Base-by-base conservation (phyloP, 202 grass and related monocot species). In the Panicum virgatum region DNA sequence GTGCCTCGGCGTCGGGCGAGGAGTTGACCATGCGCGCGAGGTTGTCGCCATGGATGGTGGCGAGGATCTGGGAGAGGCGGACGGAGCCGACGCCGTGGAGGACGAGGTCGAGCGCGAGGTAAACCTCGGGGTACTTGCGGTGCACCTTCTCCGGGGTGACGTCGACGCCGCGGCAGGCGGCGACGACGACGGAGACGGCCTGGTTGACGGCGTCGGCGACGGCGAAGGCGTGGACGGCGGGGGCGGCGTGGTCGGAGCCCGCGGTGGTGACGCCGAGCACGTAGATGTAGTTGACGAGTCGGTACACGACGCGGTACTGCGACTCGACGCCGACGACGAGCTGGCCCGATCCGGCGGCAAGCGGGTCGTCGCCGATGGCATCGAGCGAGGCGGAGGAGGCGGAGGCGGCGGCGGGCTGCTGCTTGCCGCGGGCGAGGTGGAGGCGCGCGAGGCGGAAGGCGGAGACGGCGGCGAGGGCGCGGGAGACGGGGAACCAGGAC, bases 251-350 rank as follows among this genome's bases (percentile, higher is more conserved):
- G 80, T 96, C 92, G 77, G 92, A 86, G 45, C 69, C 69, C 2
- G 93, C 85, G 80, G 92, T 96, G 62, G 96, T 98, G 52, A 98
- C 80, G 47, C 96, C 92, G 27, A 98, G 92, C 62, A 98, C 92
- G 78, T 98, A 98, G 70, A 98, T 95, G 81, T 89, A 91, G 80
- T 98, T 98, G 10, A 98, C 96, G 32, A 98, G 90, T 56, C 96
- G 96, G 71, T 99, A 99, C 10, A 99, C 91, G 5, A 99, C 87
- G 81, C 96, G 90, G 73, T 98, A 98, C 79, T 98, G 94, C 60
- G 92, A 96, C 85, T 98, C 96, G 14, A 98, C 90, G n/a, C 96
- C 96, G 65, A 98, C 96, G n/a, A 93, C 91, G 29, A 98, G 89
- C 87, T 98, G 96, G 46, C 96, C 96, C 14, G 90, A 88, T 25